phyloP scores from a whole-genome alignment of 768 basidiomycete genomes.

The Infundibulicybe gibba region DNA sequence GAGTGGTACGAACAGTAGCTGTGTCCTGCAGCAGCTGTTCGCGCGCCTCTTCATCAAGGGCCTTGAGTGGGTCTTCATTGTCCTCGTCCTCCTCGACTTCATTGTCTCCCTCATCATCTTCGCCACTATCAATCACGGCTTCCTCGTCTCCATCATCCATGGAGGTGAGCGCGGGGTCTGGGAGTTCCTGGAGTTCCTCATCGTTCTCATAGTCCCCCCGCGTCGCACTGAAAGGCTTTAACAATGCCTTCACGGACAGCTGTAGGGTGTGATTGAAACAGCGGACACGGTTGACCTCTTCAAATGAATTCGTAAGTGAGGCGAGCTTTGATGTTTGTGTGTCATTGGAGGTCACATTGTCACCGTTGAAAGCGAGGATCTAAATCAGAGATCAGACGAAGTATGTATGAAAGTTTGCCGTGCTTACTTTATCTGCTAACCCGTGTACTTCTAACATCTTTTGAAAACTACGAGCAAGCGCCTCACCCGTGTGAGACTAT shows the following conservation, averaged over 20 bases:
- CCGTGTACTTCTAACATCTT: conserved; percentile 7
- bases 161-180: too few relatives aligned
- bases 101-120: not conserved
- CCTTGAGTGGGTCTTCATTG: not conserved
- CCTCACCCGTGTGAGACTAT: conserved; percentile 20
- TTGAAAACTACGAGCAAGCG: conserved; percentile 13
- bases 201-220: not conserved
- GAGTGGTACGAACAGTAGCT: not conserved
- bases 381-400: not conserved
- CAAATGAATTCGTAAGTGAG: too few relatives aligned
- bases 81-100: not conserved
- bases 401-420: not conserved
- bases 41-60: not conserved
- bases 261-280: conserved; percentile 9
- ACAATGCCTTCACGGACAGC: conserved; percentile 3
- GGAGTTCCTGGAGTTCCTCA: not conserved
- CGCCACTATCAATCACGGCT: not conserved
- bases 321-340: too few relatives aligned
- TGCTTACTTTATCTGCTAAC: too few relatives aligned
- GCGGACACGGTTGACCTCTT: not conserved
- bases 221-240: conserved; percentile 2
- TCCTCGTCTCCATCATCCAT: not conserved
- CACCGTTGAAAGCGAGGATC: conserved; percentile 13
- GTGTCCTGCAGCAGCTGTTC: not conserved
- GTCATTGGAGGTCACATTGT: not conserved